A percentile compares a stretch with the other conserved stretches of the same genome.
Evolutionary conservation across 495 filamentous ascomycete species (phyloP).

Genomic region (Lepraria neglecta): DNA sequence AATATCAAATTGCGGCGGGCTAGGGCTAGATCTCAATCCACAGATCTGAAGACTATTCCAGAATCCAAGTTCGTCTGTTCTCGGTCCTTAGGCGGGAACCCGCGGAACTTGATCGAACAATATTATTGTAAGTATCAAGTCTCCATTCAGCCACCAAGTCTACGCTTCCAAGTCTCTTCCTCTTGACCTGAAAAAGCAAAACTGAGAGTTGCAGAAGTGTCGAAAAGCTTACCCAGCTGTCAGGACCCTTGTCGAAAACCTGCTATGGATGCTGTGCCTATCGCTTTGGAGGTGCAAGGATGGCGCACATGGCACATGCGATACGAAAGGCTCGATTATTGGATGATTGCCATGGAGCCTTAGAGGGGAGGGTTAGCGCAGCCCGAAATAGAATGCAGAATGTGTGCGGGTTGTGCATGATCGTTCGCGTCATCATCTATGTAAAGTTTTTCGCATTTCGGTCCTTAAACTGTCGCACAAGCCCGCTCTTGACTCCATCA

Average conservation of each 20-base stretch:
- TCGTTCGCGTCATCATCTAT: too few species aligned
- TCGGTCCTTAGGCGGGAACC: neutral
- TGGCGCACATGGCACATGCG: slow-evolving; percentile 3
- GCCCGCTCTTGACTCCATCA: too few species aligned
- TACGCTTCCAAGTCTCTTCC: too few species aligned
- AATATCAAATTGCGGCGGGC: neutral
- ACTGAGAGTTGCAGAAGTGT: too few species aligned
- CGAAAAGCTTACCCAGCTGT: neutral
- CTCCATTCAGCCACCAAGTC: neutral
- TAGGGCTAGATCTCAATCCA: neutral
- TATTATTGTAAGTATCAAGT: neutral
- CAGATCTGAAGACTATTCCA: neutral
- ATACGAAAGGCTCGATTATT: slow-evolving; percentile 5
- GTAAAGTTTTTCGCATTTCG: too few species aligned
- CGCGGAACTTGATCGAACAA: neutral
- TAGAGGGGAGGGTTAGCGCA: neutral
- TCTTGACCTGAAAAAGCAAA: too few species aligned
- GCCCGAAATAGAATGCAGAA: neutral
- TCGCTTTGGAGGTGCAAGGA: neutral
- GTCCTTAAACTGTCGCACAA: too few species aligned
- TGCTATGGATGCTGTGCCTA: neutral
- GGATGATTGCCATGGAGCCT: neutral
- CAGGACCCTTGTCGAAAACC: slow-evolving; percentile 2
- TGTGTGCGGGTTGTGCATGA: too few species aligned
- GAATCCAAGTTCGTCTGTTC: neutral